These are phyloP conservation scores for Spinacia oleracea DNA, from an alignment of 179 eudicot genomes.

Conservation along the genomic window DNA sequence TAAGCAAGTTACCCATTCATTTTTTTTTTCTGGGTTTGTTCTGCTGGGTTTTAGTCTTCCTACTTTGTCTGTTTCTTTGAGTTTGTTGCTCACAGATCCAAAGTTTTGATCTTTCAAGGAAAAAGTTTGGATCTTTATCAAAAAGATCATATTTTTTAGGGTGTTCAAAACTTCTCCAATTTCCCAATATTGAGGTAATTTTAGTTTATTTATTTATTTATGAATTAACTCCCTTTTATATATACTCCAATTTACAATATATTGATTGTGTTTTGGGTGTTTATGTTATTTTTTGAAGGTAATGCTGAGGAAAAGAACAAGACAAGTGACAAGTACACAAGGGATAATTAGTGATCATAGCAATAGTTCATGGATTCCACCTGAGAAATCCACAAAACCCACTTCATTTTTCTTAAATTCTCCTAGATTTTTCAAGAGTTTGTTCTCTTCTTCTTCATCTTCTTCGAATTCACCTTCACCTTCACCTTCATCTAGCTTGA, in stretches of 20 bases:
- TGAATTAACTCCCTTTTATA: too few species aligned
- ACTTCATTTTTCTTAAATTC: conserved; percentile 59
- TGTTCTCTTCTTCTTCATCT: conserved; percentile 30
- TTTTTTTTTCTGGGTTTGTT: not conserved
- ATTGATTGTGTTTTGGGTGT: not conserved
- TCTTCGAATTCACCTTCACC: not conserved
- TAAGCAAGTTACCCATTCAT: not conserved
- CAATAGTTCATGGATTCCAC: conserved; percentile 35
- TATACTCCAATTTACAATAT: too few species aligned
- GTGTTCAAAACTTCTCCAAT: not conserved
- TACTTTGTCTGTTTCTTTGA: not conserved
- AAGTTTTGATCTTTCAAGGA: conserved; percentile 23
- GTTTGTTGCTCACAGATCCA: conserved; percentile 28
- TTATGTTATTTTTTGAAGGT: conserved; percentile 12
- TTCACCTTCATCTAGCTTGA: conserved; percentile 4
- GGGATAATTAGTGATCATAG: conserved; percentile 46
- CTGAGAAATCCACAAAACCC: conserved; percentile 41
- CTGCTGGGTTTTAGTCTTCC: not conserved
- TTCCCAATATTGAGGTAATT: conserved; percentile 31
- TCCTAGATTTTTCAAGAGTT: conserved; percentile 52
- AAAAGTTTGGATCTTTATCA: not conserved
- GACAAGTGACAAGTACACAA: conserved; percentile 51
- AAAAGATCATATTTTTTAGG: not conserved
- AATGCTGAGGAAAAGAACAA: conserved; percentile 80
- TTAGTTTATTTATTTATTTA: too few species aligned